Evolutionary conservation across 2,329 filamentous ascomycete species (phyloP).

Genomic region (Zopfia rhizophila): DNA sequence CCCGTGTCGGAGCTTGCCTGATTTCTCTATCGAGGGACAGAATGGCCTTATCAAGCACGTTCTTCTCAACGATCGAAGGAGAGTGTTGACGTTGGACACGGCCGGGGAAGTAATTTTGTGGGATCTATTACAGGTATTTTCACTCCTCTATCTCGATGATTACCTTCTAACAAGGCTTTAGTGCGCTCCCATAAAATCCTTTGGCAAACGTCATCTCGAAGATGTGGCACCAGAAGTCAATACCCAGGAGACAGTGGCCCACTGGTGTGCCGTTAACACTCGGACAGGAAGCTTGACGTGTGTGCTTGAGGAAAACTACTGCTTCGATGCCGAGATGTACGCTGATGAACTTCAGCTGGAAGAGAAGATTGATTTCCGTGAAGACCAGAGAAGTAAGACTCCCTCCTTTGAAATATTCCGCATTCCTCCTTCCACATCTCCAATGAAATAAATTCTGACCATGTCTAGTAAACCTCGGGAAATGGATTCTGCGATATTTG

Average conservation of each 20-base stretch:
- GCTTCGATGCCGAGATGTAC: conserved; percentile 97
- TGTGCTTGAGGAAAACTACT: conserved; percentile 91
- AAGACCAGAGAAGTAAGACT: conserved; percentile 88
- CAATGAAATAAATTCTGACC: conserved; percentile 24
- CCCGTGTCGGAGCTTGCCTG: conserved; percentile 57
- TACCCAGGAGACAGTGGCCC: conserved; percentile 86
- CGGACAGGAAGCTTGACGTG: conserved; percentile 92
- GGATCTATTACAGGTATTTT: conserved; percentile 84
- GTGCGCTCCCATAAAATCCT: conserved; percentile 90
- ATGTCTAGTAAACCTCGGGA: conserved; percentile 86
- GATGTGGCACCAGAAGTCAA: conserved; percentile 90
- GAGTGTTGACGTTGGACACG: conserved; percentile 91
- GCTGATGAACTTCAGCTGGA: conserved; percentile 85
- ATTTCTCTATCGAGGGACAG: conserved; percentile 82
- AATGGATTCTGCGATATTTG: conserved; percentile 93
- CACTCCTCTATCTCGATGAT: not conserved
- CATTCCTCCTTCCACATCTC: not conserved
- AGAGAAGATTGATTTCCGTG: conserved; percentile 81
- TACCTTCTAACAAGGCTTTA: conserved; percentile 51
- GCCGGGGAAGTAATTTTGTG: conserved; percentile 94
- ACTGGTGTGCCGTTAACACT: conserved; percentile 96
- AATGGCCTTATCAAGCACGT: conserved; percentile 95
- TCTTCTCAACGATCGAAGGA: conserved; percentile 87
- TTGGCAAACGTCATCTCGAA: conserved; percentile 92
- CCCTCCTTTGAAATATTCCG: not conserved